phyloP scores from a whole-genome alignment of 176 grass and related monocot genomes.

The Miscanthus lutarioriparius region DNA sequence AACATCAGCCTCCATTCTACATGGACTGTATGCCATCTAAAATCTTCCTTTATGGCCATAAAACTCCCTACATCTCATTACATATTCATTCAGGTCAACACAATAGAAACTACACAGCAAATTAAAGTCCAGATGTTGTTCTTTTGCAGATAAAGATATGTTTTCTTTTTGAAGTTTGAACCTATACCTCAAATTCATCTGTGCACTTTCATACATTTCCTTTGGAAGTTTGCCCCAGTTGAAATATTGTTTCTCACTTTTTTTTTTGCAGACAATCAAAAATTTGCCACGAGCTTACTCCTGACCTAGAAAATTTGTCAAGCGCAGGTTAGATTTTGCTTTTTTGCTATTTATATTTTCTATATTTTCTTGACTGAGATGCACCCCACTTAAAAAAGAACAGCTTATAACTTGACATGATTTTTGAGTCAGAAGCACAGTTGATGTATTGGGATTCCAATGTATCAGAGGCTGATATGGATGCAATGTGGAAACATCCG shows the following conservation, averaged over 20 bases:
- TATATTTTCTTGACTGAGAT: background rate
- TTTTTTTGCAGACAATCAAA: constrained; percentile 55
- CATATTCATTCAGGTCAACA: constrained; percentile 1
- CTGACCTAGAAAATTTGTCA: constrained; percentile 33
- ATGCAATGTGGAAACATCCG: constrained; percentile 75
- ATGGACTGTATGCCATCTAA: background rate
- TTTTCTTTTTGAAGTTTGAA: constrained; percentile 25
- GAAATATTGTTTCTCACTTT: constrained; percentile 17
- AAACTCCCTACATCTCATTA: constrained; percentile 16
- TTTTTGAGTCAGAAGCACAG: constrained; percentile 55
- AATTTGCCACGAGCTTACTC: constrained; percentile 33
- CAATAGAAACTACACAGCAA: background rate
- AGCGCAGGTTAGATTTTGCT: constrained; percentile 58
- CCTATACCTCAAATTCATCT: constrained; percentile 13
- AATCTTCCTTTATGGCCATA: background rate
- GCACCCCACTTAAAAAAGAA: background rate
- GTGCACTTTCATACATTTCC: background rate
- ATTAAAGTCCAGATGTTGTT: background rate
- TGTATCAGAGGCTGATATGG: constrained; percentile 77
- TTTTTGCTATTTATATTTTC: constrained; percentile 6
- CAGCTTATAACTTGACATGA: constrained; percentile 19
- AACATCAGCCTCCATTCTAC: background rate
- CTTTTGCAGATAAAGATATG: constrained; percentile 19
- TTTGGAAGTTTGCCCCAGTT: background rate
- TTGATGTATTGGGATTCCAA: constrained; percentile 83